Conservation (phyloP, 1,139 yeast genomes). For the Tardiomyces blankii region DNA sequence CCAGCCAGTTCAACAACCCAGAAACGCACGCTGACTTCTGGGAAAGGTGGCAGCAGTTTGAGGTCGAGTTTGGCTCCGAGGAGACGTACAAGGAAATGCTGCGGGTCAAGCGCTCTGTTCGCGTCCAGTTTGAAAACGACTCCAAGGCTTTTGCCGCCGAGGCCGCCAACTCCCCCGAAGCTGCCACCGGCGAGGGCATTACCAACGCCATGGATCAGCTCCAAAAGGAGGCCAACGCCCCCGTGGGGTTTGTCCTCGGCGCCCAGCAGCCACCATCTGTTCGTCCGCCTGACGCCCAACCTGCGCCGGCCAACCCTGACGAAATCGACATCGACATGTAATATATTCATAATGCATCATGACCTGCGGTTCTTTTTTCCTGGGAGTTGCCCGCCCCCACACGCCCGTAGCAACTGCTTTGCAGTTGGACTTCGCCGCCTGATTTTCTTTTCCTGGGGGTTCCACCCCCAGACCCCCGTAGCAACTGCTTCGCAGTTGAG, state of each 20-base stretch:
- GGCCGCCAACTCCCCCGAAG: not conserved
- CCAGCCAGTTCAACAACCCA: constrained; percentile 38
- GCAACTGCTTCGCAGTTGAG: too few species aligned
- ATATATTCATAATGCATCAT: not conserved
- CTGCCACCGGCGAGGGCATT: not conserved
- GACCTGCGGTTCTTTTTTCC: too few species aligned
- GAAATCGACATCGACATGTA: not conserved
- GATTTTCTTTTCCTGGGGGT: too few species aligned
- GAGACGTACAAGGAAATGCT: constrained; percentile 67
- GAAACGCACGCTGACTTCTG: constrained; percentile 32
- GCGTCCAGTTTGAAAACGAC: constrained; percentile 29
- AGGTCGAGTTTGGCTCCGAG: constrained; percentile 59
- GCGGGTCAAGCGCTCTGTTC: constrained; percentile 46
- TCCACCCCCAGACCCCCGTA: too few species aligned
- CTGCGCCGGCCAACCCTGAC: not conserved
- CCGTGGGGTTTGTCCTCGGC: not conserved
- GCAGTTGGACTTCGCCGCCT: too few species aligned
- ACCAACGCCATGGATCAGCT: not conserved
- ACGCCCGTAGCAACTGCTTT: too few species aligned
- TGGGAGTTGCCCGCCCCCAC: too few species aligned
- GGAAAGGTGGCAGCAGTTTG: constrained; percentile 66
- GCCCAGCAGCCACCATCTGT: not conserved
- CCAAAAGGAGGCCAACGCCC: not conserved
- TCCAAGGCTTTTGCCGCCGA: not conserved
- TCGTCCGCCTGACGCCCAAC: not conserved